These are phyloP conservation scores for Zymoseptoria brevis DNA, from an alignment of 2,329 filamentous ascomycete genomes.

Conservation along the genomic window DNA sequence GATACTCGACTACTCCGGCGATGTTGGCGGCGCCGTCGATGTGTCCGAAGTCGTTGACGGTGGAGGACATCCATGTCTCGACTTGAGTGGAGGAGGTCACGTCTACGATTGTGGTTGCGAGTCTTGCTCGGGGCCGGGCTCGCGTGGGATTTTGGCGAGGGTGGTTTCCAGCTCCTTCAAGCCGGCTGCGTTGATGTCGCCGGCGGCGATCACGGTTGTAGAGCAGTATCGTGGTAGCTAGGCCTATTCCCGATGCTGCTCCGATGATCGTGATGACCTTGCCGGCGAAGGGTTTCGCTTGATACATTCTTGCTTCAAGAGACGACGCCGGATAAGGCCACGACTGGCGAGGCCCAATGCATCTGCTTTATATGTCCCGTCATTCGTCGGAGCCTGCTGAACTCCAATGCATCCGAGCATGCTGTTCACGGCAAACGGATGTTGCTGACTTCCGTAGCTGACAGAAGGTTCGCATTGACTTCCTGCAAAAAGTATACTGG, in stretches of 20 bases:
- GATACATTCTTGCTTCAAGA: no score
- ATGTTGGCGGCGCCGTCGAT: slow-evolving; percentile 36
- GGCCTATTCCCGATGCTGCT: slow-evolving; percentile 41
- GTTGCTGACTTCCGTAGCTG: no score
- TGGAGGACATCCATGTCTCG: slow-evolving; percentile 22
- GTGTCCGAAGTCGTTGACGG: slow-evolving; percentile 23
- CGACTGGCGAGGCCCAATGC: no score
- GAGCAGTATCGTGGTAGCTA: slow-evolving; percentile 38
- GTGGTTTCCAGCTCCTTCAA: slow-evolving; percentile 15
- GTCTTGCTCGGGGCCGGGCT: slow-evolving; percentile 8
- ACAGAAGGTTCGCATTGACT: no score
- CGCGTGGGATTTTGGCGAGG: slow-evolving; percentile 25
- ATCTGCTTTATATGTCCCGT: no score
- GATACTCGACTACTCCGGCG: slow-evolving; percentile 24
- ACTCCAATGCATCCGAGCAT: no score
- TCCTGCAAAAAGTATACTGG: no score
- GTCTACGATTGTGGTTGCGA: slow-evolving; percentile 9
- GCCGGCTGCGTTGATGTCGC: slow-evolving; percentile 16
- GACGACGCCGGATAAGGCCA: no score
- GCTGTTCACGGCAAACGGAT: no score
- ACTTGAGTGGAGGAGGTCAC: slow-evolving; percentile 19
- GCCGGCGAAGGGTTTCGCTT: slow-evolving; percentile 3
- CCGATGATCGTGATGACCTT: slow-evolving; percentile 44
- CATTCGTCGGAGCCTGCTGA: no score
- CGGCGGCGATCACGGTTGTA: slow-evolving; percentile 40